Conservation (phyloP, 2,329 filamentous ascomycete genomes). For the Cladosporium sp. region DNA sequence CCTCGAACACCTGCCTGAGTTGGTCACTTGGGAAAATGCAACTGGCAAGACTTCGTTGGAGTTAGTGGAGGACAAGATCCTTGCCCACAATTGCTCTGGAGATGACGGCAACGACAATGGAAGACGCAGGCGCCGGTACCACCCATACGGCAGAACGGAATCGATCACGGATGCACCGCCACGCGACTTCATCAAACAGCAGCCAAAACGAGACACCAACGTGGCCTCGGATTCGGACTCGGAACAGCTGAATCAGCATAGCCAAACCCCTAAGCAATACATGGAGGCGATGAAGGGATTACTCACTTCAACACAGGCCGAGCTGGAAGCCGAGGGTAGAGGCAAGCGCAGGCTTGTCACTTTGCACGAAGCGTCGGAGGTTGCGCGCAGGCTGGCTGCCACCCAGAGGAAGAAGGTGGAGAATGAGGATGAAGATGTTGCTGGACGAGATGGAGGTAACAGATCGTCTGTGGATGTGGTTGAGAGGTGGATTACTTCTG, state of each 20-base stretch:
- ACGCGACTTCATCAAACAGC: constrained; percentile 5
- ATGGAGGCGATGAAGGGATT: constrained; percentile 41
- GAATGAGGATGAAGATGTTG: background rate
- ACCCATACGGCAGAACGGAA: background rate
- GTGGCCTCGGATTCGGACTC: background rate
- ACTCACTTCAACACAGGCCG: constrained; percentile 37
- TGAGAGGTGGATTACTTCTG: background rate
- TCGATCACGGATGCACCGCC: constrained; percentile 23
- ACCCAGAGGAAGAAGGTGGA: constrained; percentile 19
- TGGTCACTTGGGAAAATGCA: constrained; percentile 72
- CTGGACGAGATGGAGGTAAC: too few relatives aligned
- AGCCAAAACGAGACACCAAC: background rate
- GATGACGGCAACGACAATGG: background rate
- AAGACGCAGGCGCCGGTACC: background rate
- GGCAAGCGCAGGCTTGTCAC: constrained; percentile 58
- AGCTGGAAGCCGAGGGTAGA: constrained; percentile 24
- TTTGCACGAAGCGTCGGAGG: constrained; percentile 62
- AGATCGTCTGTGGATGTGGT: background rate
- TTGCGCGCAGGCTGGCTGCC: constrained; percentile 46
- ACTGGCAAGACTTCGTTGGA: constrained; percentile 74
- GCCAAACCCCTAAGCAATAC: background rate
- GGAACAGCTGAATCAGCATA: background rate
- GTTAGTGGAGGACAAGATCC: constrained; percentile 60
- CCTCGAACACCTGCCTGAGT: constrained; percentile 58
- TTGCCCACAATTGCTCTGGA: constrained; percentile 38